phyloP scores from a whole-genome alignment of 164 flowering plant genomes.

The Nymphaea thermarum region DNA sequence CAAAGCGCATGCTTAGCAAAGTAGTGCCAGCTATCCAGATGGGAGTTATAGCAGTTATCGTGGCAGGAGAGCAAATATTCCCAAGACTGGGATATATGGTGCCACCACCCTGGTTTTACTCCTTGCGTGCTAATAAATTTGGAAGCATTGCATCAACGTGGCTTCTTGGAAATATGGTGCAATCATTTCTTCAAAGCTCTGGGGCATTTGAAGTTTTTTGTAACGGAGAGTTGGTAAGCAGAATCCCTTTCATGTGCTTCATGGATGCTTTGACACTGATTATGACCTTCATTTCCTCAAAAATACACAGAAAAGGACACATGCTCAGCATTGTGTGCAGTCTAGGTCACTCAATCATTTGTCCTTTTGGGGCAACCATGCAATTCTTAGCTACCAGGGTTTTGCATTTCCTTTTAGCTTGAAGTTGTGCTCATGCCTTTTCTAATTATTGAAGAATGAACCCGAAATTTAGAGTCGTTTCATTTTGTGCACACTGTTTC shows the following conservation, averaged over 20 bases:
- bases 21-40: constrained; percentile 62
- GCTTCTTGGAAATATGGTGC: constrained; percentile 83
- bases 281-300: too few species aligned
- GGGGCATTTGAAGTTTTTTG: constrained; percentile 87
- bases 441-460: too few species aligned
- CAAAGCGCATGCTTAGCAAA: constrained; percentile 73
- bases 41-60: constrained; percentile 51
- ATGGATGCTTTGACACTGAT: too few species aligned
- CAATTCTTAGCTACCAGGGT: too few species aligned
- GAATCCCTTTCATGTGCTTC: background rate
- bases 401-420: too few species aligned
- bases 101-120: constrained; percentile 77
- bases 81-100: constrained; percentile 59
- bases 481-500: too few species aligned
- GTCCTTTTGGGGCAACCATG: too few species aligned
- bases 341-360: too few species aligned
- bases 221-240: constrained; percentile 59
- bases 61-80: constrained; percentile 88
- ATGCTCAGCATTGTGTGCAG: too few species aligned
- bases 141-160: constrained; percentile 79
- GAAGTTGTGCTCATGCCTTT: too few species aligned
- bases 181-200: constrained; percentile 73
- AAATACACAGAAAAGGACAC: too few species aligned
- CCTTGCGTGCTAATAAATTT: constrained; percentile 75
- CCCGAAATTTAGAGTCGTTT: too few species aligned